Base-by-base conservation (phyloP, 768 basidiomycete species). In the Leccinum longicurvipes region DNA sequence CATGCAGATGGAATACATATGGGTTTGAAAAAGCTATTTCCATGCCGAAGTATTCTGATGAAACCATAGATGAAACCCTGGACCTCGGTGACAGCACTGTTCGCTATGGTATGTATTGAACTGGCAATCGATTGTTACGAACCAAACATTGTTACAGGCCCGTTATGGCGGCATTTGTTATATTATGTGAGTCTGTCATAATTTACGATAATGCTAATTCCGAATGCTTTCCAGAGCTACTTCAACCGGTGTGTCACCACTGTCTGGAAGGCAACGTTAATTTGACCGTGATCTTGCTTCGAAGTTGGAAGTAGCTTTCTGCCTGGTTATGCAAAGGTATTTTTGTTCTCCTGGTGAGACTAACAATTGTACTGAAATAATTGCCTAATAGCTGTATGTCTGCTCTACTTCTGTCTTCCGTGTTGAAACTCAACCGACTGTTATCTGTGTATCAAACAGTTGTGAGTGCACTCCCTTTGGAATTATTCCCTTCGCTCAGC, bases 81-180 rank as follows among this genome's bases (percentile, higher is more conserved):
- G 46, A 28, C 24, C 6, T 28, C 2, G 27, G 46, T 47, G 9
- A 27, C 46, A 27, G 8, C 27, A 7, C 23, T 25, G 6, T 47
- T 47, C 10, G 11, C 28, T 14, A 15, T 47, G 14, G 42, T 44
- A 4, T 2, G n/a, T 28, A 12, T 28, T 11, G 23, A 27, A 21
- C 27, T 46, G 12, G 12, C 15, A 4, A 6, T 15, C 7, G 4
- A 21, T 25, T 9, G 3, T 6, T 10, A 1, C 14, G 24, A n/a
- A 28, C 21, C 36, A 10, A 59, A 19, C 32, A 0, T 21, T 3
- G 6, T 19, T 9, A 23, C 29, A 63, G 62, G 25, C 47, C 19
- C 62, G 62, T 19, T 64, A 64, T 23, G 23, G 14, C 6, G 58
- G 62, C 12, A 55, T 57, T 21, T 57, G 46, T 9, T 12, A 11